Evolutionary conservation across 495 filamentous ascomycete species (phyloP).

Genomic region (Jackrogersella multiformis): DNA sequence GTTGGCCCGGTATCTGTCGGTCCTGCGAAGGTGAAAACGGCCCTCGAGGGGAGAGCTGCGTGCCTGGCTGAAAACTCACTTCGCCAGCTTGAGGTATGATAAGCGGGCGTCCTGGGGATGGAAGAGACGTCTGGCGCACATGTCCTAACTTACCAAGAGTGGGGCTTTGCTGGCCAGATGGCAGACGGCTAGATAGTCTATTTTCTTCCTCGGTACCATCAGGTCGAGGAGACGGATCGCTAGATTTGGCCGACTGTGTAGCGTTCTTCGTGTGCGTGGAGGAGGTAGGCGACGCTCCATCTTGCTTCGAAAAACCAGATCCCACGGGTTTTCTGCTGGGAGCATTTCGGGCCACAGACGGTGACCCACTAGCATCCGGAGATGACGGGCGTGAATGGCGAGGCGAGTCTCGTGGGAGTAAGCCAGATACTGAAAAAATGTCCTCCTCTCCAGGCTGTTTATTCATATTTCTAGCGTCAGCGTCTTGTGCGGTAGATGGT

Average conservation of each 20-base stretch:
- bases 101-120: slow-evolving; percentile 39
- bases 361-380: slow-evolving; percentile 15
- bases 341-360: slow-evolving; percentile 14
- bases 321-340: slow-evolving; percentile 45
- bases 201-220: slow-evolving; percentile 30
- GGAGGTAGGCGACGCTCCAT: slow-evolving; percentile 24
- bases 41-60: slow-evolving; percentile 11
- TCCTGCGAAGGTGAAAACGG: slow-evolving; percentile 5
- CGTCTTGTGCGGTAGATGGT: slow-evolving; percentile 20
- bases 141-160: slow-evolving; percentile 39
- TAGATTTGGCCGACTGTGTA: not conserved
- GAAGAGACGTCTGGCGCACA: slow-evolving; percentile 40
- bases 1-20: slow-evolving; percentile 7
- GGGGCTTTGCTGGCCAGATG: slow-evolving; percentile 42
- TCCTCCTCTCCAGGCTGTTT: slow-evolving; percentile 1
- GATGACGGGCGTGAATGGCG: slow-evolving; percentile 27
- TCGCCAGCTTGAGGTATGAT: slow-evolving; percentile 31
- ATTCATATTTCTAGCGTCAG: not conserved
- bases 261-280: not conserved
- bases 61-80: slow-evolving; percentile 13
- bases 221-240: slow-evolving; percentile 21
- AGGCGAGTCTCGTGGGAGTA: slow-evolving; percentile 23
- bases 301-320: slow-evolving; percentile 26
- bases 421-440: slow-evolving; percentile 12
- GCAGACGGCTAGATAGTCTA: slow-evolving; percentile 35